Base-by-base conservation (phyloP, 2,329 filamentous ascomycete species). In the Dactylellina parvicollis region DNA sequence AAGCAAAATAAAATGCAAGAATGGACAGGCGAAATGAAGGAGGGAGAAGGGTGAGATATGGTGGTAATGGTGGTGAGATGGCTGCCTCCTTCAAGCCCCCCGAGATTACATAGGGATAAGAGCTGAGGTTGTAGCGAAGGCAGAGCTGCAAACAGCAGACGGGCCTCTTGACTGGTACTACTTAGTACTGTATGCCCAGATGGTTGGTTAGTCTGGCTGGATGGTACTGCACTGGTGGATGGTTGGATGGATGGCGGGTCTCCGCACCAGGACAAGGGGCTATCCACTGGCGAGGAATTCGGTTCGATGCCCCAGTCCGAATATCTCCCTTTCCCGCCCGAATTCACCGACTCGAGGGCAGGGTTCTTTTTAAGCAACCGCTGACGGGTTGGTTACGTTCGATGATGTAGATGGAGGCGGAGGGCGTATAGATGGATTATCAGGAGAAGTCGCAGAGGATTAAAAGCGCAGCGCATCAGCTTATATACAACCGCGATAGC, bases 21-120 rank as follows among this genome's bases (percentile, higher is more conserved):
- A 42, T 52, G 18, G 2, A 24, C n/a, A 42, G 36, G 30, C 16
- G 49, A 69, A 59, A 60, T 54, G 64, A 61, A 32, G 16, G 52
- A 42, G 52, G 20, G 34, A 36, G 62, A 56, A 32, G 38, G 54
- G 46, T 14, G 50, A 66, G 28, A 73, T 59, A 65, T 60, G 46
- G 40, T 55, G 28, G 26, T 26, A 14, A 38, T 54, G 30, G 8
- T n/a, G 59, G 46, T 59, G 44, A 62, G 69, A 66, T 66, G 61
- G 54, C 42, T 55, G 24, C 38, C 36, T 64, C 49, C 44, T 42
- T 32, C 47, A 40, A 40, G 30, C 44, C 12, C 16, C 20, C 64
- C 64, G 47, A 71, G 57, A 71, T 64, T 56, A 47, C 30, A 55
- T 56, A 59, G 54, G 69, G 69, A 66, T 65, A 73, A 66, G 60